Evolutionary conservation across 805 yeast genomes (phyloP).

Genomic region (Candida nonsorbophila): DNA sequence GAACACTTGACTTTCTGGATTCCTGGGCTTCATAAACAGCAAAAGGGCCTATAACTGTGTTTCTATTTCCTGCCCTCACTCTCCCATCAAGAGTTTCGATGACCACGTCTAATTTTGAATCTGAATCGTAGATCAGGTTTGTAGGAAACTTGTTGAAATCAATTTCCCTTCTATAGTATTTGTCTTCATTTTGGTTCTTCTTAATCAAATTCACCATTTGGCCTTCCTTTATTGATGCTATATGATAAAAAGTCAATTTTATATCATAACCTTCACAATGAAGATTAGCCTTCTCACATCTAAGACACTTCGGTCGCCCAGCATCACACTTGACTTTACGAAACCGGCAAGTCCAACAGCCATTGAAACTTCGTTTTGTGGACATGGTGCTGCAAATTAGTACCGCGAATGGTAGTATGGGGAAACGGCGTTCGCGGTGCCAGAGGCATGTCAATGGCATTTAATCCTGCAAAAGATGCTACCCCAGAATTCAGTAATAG

Average conservation of each 20-base stretch:
- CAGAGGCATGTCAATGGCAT: background rate
- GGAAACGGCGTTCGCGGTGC: background rate
- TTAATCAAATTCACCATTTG: slow-evolving; percentile 12
- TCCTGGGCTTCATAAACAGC: slow-evolving; percentile 11
- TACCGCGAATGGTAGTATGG: background rate
- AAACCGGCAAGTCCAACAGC: slow-evolving; percentile 53
- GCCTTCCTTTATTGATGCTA: slow-evolving; percentile 22
- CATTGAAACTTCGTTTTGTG: slow-evolving; percentile 36
- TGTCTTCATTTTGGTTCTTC: slow-evolving; percentile 17
- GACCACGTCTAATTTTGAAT: slow-evolving; percentile 31
- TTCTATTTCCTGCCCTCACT: slow-evolving; percentile 4
- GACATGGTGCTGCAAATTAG: background rate
- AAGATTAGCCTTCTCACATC: slow-evolving; percentile 42
- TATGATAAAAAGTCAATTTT: slow-evolving; percentile 42
- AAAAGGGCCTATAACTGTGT: slow-evolving; percentile 19
- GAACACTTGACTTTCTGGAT: background rate
- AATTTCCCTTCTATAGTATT: slow-evolving; percentile 40
- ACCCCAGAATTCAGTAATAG: slow-evolving; percentile 30
- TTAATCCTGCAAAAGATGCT: slow-evolving; percentile 6
- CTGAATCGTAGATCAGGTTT: slow-evolving; percentile 28
- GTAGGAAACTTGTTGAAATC: slow-evolving; percentile 39
- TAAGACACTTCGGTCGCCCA: slow-evolving; percentile 36
- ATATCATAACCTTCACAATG: slow-evolving; percentile 48
- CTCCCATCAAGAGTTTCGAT: slow-evolving; percentile 26
- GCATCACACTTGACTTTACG: slow-evolving; percentile 53